phyloP scores from a whole-genome alignment of 2,329 filamentous ascomycete genomes.

The Coniosporium tulheliwenetii region DNA sequence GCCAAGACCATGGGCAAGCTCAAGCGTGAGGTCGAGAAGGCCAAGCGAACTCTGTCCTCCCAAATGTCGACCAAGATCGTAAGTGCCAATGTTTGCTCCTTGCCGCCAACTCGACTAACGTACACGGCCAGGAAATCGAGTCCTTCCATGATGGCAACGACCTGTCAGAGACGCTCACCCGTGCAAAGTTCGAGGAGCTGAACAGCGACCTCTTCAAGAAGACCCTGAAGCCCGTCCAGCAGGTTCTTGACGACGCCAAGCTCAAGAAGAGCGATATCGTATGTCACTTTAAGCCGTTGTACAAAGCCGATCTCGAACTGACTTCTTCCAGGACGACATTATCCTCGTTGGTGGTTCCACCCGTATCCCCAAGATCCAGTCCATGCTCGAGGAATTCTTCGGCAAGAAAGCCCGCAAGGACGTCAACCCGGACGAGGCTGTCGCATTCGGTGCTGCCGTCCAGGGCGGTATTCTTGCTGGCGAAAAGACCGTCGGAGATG shows the following conservation, averaged over 20 bases:
- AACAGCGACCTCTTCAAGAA: conserved; percentile 99
- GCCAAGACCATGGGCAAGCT: conserved; percentile 98
- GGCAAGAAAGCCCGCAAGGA: conserved; percentile 98
- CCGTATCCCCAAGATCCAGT: conserved; percentile 95
- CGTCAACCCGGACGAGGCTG: conserved; percentile 98
- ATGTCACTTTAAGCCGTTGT: too few relatives aligned
- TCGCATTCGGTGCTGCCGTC: conserved; percentile 92
- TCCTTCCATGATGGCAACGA: conserved; percentile 93
- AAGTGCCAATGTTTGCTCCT: too few relatives aligned
- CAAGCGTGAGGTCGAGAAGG: conserved; percentile 98
- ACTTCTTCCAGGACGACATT: conserved; percentile 51
- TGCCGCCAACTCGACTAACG: not conserved
- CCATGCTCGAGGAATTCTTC: conserved; percentile 92
- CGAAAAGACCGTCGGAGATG: conserved; percentile 61
- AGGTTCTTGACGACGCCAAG: conserved; percentile 97
- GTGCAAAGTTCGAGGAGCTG: conserved; percentile 98
- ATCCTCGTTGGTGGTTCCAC: conserved; percentile 97
- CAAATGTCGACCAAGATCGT: conserved; percentile 24
- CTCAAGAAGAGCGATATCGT: conserved; percentile 79
- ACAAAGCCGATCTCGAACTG: too few relatives aligned
- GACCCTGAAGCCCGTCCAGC: conserved; percentile 95
- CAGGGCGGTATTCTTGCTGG: conserved; percentile 92
- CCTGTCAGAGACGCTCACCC: conserved; percentile 95
- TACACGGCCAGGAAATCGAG: conserved; percentile 57
- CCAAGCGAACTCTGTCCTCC: conserved; percentile 82